Evolutionary conservation across 164 flowering plant genomes (phyloP), one percentile per base, ranked within the genome.

Genomic region (Nymphaea colorata): DNA sequence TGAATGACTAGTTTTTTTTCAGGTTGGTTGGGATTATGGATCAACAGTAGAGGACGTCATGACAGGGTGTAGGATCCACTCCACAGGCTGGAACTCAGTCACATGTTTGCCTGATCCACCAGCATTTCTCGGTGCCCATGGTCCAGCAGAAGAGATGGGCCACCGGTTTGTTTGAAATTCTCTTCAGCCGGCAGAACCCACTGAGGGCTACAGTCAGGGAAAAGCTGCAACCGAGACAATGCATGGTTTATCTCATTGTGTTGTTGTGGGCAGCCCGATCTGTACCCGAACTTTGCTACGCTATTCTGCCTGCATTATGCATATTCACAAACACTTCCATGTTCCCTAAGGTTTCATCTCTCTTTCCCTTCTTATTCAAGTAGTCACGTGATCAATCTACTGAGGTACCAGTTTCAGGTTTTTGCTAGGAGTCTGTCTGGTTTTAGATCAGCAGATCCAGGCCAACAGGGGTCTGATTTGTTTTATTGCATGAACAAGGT

Each of bases 1-100:
- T 8, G 2, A 55, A 55, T 55, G 10, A 16, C 59, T 55, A 55
- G 15, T 47, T 12, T 3, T 11, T 15, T 55, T 67, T 36, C 75
- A 87, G 93, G 69, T 82, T 41, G 91, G 95, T 3, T 85, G 79
- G 86, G 44, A 78, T 0, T 86, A 88, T 65, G 94, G 91, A 43
- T 80, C 89, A 0, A 18, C 73, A 15, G 67, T 78, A 0, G 91
- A 85, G 63, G 91, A 88, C 57, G 57, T 81, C 0, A 72, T 80
- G n/a, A 85, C 94, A 0, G 87, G 91, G 5, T 36, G 82, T 5
- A 60, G 12, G 36, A 85, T 88, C 62, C 91, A 88, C 61, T 51
- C 67, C 3, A 78, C 44, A 59, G 94, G 89, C 0, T 86, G 89
- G 86, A 69, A 36, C 55, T 73, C 86, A 0, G 61, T 15, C 0